Evolutionary conservation across 2,329 filamentous ascomycete species (phyloP).

Genomic region (Bipolaris bicolor): DNA sequence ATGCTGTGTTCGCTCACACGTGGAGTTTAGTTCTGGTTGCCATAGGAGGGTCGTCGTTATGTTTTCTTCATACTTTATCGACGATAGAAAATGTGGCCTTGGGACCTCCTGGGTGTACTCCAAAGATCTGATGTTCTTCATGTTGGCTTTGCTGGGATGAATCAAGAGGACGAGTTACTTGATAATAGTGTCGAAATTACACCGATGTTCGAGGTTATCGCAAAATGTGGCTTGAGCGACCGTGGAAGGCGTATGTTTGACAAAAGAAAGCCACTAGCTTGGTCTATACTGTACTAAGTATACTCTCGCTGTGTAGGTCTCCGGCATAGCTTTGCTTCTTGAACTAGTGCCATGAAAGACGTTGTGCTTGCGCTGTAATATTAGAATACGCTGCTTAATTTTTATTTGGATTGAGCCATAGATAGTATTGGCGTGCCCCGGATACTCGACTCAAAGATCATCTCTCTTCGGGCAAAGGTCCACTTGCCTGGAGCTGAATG

Average conservation of each 20-base stretch:
- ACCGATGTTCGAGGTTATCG: not conserved
- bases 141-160: not conserved
- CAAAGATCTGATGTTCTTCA: not conserved
- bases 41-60: too few relatives aligned
- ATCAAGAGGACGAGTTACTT: not conserved
- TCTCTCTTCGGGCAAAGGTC: not conserved
- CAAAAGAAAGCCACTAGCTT: not conserved
- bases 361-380: not conserved
- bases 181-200: not conserved
- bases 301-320: not conserved
- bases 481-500: not conserved
- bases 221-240: not conserved
- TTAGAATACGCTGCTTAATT: too few relatives aligned
- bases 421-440: too few relatives aligned
- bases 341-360: slow-evolving; percentile 1
- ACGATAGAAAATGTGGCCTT: too few relatives aligned
- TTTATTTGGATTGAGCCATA: too few relatives aligned
- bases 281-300: not conserved
- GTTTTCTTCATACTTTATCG: not conserved
- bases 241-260: not conserved
- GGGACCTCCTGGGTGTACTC: not conserved
- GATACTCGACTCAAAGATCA: not conserved
- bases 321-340: not conserved
- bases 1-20: not conserved
- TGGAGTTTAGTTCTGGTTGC: not conserved